phyloP scores from a whole-genome alignment of 176 grass and related monocot genomes.

The Areca catechu region DNA sequence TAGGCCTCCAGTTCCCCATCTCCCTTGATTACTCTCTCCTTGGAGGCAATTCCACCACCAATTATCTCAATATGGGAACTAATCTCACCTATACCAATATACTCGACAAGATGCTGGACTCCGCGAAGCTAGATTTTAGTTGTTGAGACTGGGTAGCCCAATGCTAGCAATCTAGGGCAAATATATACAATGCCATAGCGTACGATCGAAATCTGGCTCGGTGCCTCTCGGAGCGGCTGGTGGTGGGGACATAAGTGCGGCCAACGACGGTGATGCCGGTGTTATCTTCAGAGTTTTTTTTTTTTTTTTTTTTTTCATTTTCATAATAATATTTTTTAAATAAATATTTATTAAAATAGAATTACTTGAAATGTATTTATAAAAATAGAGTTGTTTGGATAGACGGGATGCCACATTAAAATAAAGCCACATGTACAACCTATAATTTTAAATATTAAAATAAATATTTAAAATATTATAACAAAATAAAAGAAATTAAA shows the following conservation, averaged over 20 bases:
- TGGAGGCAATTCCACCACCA: slow-evolving; percentile 9
- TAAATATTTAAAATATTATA: too few species aligned
- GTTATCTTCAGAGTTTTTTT: too few species aligned
- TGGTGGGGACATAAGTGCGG: slow-evolving; percentile 35
- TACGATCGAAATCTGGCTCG: slow-evolving; percentile 68
- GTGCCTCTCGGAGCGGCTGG: slow-evolving; percentile 27
- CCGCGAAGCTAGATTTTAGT: slow-evolving; percentile 40
- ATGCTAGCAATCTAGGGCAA: slow-evolving; percentile 55
- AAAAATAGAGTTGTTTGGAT: too few species aligned
- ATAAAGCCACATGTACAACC: too few species aligned
- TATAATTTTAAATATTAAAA: too few species aligned
- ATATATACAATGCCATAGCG: slow-evolving; percentile 40
- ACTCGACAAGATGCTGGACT: slow-evolving; percentile 89
- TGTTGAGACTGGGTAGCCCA: slow-evolving; percentile 86
- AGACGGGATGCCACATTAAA: too few species aligned
- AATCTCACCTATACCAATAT: slow-evolving; percentile 60
- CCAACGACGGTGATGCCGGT: slow-evolving; percentile 42
- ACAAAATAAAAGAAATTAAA: too few species aligned
- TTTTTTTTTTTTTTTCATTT: too few species aligned
- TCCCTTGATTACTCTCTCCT: slow-evolving; percentile 54
- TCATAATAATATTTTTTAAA: too few species aligned
- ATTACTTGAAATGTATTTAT: too few species aligned
- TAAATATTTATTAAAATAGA: too few species aligned
- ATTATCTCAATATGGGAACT: slow-evolving; percentile 47
- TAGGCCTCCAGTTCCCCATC: slow-evolving; percentile 40